Percentiles rank a stretch among this genome's conserved stretches.
These are phyloP conservation scores for Clavispora asparagi DNA, from an alignment of 805 yeast species.

Conservation along the genomic window DNA sequence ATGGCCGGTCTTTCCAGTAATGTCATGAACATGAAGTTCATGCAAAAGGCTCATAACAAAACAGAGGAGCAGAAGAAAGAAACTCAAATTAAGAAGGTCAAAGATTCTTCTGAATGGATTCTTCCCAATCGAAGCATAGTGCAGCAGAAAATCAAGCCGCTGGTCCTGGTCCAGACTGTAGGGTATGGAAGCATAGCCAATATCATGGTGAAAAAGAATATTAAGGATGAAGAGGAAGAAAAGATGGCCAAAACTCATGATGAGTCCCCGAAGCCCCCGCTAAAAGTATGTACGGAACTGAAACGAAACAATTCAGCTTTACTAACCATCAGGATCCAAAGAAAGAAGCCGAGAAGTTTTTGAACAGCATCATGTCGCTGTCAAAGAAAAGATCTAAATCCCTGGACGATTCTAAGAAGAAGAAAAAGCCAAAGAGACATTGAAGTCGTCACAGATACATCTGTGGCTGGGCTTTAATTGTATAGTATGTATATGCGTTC, in stretches of 20 bases:
- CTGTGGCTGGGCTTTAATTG: not conserved
- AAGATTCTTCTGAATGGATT: constrained; percentile 52
- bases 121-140: constrained; percentile 27
- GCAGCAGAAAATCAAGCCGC: constrained; percentile 19
- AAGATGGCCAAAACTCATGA: not conserved
- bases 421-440: not conserved
- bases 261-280: not conserved
- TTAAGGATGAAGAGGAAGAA: constrained; percentile 3
- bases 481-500: not conserved
- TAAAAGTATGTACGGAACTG: not conserved
- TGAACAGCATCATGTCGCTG: constrained; percentile 6
- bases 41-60: constrained; percentile 38
- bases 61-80: constrained; percentile 28
- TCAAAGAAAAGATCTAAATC: constrained; percentile 1
- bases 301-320: not conserved
- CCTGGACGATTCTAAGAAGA: constrained; percentile 8
- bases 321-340: not conserved
- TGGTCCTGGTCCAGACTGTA: constrained; percentile 23
- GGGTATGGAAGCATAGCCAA: constrained; percentile 38
- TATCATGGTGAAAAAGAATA: constrained; percentile 1
- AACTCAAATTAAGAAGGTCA: constrained; percentile 31
- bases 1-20: constrained; percentile 50
- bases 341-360: constrained; percentile 11
- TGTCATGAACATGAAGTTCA: constrained; percentile 78
- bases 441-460: not conserved